Percentiles rank a stretch among this genome's conserved stretches.
Conservation (phyloP, 805 yeast species). For the Saccharomycopsis sp. region DNA sequence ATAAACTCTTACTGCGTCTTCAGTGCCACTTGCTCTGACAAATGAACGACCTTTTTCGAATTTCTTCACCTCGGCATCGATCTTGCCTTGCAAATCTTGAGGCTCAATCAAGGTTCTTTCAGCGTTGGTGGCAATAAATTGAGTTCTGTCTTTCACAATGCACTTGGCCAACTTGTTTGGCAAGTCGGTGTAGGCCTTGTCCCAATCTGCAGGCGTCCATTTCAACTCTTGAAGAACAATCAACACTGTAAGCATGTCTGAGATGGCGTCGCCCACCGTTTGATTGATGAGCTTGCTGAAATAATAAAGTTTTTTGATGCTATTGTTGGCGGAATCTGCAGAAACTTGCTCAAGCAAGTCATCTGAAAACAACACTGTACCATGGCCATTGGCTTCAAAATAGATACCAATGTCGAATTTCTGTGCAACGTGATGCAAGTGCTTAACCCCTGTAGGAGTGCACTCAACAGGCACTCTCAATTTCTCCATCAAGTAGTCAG, state of each 20-base stretch:
- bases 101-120: constrained; percentile 79
- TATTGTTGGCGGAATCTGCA: constrained; percentile 37
- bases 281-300: constrained; percentile 78
- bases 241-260: constrained; percentile 79
- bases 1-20: constrained; percentile 92
- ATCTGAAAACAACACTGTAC: constrained; percentile 78
- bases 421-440: constrained; percentile 78
- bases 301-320: constrained; percentile 46
- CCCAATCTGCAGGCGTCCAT: constrained; percentile 65
- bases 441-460: constrained; percentile 95
- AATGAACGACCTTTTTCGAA: constrained; percentile 68
- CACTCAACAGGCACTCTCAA: constrained; percentile 73
- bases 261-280: constrained; percentile 96
- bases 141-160: constrained; percentile 69
- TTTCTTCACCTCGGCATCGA: constrained; percentile 54
- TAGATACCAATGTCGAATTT: constrained; percentile 85
- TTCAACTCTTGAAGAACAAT: constrained; percentile 49
- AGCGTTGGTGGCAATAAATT: constrained; percentile 81
- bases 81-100: constrained; percentile 60
- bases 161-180: constrained; percentile 82
- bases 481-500: constrained; percentile 52
- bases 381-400: constrained; percentile 99
- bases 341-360: constrained; percentile 33
- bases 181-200: constrained; percentile 64
- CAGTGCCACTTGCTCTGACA: constrained; percentile 96